phyloP scores from a whole-genome alignment of 2,329 filamentous ascomycete genomes.

The Cladosporium sp. region DNA sequence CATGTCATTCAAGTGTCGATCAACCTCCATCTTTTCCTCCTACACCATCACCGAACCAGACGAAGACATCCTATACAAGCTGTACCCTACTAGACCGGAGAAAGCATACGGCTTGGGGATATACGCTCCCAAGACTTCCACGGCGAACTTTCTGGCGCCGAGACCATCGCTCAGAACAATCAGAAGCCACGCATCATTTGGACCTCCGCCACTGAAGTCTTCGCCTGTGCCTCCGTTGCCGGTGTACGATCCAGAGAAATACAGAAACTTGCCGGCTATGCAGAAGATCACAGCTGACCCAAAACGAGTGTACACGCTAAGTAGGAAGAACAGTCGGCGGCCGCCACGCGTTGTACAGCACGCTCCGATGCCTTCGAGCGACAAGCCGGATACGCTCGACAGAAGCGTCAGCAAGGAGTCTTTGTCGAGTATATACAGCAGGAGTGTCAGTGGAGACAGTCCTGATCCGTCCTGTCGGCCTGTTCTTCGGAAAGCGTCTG shows the following conservation, averaged over 20 bases:
- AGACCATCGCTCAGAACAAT: conserved; percentile 30
- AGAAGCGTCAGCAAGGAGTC: conserved; percentile 25
- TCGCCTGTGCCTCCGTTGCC: conserved; percentile 31
- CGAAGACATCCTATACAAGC: conserved; percentile 14
- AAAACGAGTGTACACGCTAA: conserved; percentile 5
- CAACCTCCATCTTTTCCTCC: conserved; percentile 28
- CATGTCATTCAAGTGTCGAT: conserved; percentile 37
- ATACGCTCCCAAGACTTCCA: conserved; percentile 21
- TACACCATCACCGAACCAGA: conserved; percentile 19
- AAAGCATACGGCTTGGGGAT: conserved; percentile 28
- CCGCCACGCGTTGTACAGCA: conserved; percentile 20
- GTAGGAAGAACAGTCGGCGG: conserved; percentile 17
- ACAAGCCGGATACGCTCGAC: background rate
- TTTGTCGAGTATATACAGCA: conserved; percentile 34
- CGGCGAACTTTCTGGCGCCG: conserved; percentile 23
- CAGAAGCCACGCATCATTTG: conserved; percentile 24
- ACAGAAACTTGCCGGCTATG: conserved; percentile 20
- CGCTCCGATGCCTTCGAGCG: background rate
- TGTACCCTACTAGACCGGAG: conserved; percentile 22
- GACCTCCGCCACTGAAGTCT: conserved; percentile 20
- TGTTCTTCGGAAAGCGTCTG: background rate
- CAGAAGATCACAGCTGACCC: conserved; percentile 23
- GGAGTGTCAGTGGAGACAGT: conserved; percentile 29
- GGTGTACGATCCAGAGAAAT: conserved; percentile 27
- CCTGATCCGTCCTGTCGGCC: background rate